Conservation (phyloP, 345 rosid genomes). For the Punica granatum region DNA sequence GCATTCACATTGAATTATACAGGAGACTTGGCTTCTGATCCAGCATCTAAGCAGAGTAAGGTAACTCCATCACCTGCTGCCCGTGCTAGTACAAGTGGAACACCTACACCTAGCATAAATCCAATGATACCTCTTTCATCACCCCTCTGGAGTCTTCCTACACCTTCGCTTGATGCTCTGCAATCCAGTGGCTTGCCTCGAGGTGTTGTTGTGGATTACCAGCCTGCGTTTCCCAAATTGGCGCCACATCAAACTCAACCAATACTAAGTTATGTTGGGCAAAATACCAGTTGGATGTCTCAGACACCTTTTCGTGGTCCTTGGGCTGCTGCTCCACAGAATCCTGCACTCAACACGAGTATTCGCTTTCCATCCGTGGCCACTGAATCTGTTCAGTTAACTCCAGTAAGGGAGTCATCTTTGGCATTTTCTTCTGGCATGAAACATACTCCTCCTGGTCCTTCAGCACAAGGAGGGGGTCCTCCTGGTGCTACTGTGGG, state of each 20-base stretch:
- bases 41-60: slow-evolving; percentile 45
- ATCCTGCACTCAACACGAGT: slow-evolving; percentile 47
- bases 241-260: slow-evolving; percentile 65
- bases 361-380: slow-evolving; percentile 49
- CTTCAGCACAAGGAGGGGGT: slow-evolving; percentile 30
- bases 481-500: slow-evolving; percentile 35
- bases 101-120: slow-evolving; percentile 36
- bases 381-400: slow-evolving; percentile 51
- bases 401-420: slow-evolving; percentile 54
- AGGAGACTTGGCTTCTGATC: slow-evolving; percentile 45
- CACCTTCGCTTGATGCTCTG: slow-evolving; percentile 45
- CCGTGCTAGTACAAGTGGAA: slow-evolving; percentile 51
- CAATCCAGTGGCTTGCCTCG: slow-evolving; percentile 53
- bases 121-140: slow-evolving; percentile 70
- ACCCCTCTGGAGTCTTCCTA: slow-evolving; percentile 72
- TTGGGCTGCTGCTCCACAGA: slow-evolving; percentile 67
- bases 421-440: slow-evolving; percentile 35
- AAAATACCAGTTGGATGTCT: slow-evolving; percentile 61
- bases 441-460: slow-evolving; percentile 33
- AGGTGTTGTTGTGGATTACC: slow-evolving; percentile 56
- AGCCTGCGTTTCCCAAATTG: slow-evolving; percentile 51
- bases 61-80: slow-evolving; percentile 40
- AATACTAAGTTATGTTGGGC: slow-evolving; percentile 51
- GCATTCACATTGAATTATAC: slow-evolving; percentile 11
- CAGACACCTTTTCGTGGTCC: slow-evolving; percentile 59